A percentile compares a stretch with the other conserved stretches of the same genome.
These are phyloP conservation scores for Otatea glauca DNA, from an alignment of 176 grass and related monocot species.

Conservation along the genomic window DNA sequence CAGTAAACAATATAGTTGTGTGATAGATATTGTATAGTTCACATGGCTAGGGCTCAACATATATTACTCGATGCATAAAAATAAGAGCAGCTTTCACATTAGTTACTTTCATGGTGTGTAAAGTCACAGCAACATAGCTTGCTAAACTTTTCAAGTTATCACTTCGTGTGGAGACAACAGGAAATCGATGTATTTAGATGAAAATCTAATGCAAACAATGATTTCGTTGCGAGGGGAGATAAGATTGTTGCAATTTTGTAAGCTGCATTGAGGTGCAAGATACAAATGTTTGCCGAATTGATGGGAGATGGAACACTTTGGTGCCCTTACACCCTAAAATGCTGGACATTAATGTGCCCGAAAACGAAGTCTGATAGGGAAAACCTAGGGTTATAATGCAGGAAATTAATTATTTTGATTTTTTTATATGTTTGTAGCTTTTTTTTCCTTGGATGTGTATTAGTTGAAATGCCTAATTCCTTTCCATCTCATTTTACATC, in stretches of 20 bases:
- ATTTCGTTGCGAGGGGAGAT: background rate
- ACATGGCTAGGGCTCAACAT: background rate
- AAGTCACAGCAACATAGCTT: background rate
- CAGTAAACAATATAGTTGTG: slow-evolving; percentile 1
- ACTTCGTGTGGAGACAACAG: background rate
- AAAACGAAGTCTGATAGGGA: slow-evolving; percentile 7
- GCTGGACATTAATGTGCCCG: background rate
- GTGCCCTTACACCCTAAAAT: background rate
- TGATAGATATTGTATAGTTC: background rate
- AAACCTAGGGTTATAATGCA: background rate
- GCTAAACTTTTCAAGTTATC: background rate
- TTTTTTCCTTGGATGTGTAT: background rate
- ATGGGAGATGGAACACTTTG: background rate
- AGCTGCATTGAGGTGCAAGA: background rate
- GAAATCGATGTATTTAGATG: background rate
- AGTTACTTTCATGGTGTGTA: background rate
- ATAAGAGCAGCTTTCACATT: background rate
- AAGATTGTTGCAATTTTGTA: background rate
- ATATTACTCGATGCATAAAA: background rate
- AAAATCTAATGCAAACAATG: background rate
- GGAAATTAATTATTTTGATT: background rate
- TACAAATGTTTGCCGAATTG: background rate
- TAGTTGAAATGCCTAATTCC: slow-evolving; percentile 13
- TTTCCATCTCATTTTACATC: slow-evolving; percentile 31
- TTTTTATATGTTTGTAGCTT: background rate